Conservation (phyloP, 202 grass and related monocot genomes). For the Dendrocalamus latiflorus region DNA sequence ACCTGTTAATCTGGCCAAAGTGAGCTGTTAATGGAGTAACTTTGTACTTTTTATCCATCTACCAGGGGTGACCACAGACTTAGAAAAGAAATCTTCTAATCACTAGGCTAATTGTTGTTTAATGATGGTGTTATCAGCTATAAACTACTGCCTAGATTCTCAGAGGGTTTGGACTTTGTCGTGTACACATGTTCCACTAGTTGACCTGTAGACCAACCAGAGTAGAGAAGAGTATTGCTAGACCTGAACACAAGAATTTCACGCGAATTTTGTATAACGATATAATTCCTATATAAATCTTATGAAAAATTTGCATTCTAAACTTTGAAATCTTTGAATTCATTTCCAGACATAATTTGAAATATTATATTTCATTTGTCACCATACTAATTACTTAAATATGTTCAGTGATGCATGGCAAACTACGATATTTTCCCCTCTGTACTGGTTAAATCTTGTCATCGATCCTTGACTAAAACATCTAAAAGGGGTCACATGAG, state of each 20-base stretch:
- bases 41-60: constrained; percentile 41
- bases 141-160: neutral
- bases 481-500: too few relatives aligned
- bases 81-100: constrained; percentile 13
- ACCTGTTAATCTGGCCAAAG: constrained; percentile 2
- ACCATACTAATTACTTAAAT: too few relatives aligned
- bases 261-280: too few relatives aligned
- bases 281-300: too few relatives aligned
- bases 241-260: neutral
- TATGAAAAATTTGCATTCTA: too few relatives aligned
- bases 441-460: too few relatives aligned
- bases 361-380: too few relatives aligned
- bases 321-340: too few relatives aligned
- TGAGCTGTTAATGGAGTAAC: constrained; percentile 28
- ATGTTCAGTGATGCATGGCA: too few relatives aligned
- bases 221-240: neutral
- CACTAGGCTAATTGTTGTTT: constrained; percentile 30
- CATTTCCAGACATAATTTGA: too few relatives aligned
- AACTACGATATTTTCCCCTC: too few relatives aligned
- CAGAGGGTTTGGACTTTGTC: neutral
- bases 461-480: too few relatives aligned
- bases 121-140: constrained; percentile 8
- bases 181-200: neutral
- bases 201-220: neutral
- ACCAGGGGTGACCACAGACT: neutral